Conservation (phyloP, 208 protist genomes). For the Blastocrithidia nonstop region DNA sequence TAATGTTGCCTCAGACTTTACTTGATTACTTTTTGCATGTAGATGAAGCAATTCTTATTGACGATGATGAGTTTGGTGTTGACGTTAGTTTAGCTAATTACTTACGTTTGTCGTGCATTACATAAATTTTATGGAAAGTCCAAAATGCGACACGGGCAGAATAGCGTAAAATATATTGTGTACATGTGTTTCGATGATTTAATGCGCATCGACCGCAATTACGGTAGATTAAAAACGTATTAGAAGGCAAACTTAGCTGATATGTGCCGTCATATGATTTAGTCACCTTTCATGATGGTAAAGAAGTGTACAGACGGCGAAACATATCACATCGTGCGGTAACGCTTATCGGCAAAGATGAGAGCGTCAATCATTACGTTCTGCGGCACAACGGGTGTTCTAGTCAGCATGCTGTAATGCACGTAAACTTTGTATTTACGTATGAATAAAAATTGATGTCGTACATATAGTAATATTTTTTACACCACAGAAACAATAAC, state of each 20-base stretch:
- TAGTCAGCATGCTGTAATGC: conserved; percentile 53
- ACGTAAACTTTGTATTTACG: conserved; percentile 36
- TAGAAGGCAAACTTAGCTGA: no score
- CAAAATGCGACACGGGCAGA: no score
- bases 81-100: conserved; percentile 16
- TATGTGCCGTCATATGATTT: conserved; percentile 43
- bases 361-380: conserved; percentile 31
- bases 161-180: no score
- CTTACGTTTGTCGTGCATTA: conserved; percentile 24
- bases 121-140: no score
- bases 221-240: no score
- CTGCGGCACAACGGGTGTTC: conserved; percentile 74
- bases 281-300: conserved; percentile 32
- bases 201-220: no score
- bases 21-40: conserved; percentile 23
- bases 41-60: conserved; percentile 8
- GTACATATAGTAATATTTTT: not conserved
- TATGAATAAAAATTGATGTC: conserved; percentile 6
- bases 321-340: conserved; percentile 24
- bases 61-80: no score
- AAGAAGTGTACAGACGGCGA: conserved; percentile 12
- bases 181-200: no score
- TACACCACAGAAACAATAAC: not conserved
- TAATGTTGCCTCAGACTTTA: conserved; percentile 54
- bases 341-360: conserved; percentile 54